Conservation (phyloP, 2,329 filamentous ascomycete genomes). For the Chrysoporthe cubensis region DNA sequence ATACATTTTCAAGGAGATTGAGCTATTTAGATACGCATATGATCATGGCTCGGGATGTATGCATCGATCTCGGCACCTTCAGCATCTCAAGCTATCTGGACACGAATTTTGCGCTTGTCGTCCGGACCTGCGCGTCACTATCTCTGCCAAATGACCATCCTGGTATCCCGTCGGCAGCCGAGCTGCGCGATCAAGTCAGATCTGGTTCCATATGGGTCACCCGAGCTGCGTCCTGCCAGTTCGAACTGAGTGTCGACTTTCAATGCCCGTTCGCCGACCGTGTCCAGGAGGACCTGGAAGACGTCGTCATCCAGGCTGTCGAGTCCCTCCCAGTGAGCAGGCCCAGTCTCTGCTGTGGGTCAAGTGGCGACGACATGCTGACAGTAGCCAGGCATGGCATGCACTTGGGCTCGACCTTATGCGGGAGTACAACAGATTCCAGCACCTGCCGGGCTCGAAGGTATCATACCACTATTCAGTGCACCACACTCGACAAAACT, state of each 20-base stretch:
- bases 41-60: conserved; percentile 20
- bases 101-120: conserved; percentile 14
- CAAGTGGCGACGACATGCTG: neutral
- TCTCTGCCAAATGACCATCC: conserved; percentile 14
- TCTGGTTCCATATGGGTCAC: conserved; percentile 24
- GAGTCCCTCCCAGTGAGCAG: conserved; percentile 11
- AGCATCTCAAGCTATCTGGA: conserved; percentile 21
- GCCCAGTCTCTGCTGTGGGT: neutral
- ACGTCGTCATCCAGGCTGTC: conserved; percentile 9
- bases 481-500: conserved; percentile 12
- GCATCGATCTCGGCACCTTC: conserved; percentile 22
- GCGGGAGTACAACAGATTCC: conserved; percentile 14
- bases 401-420: conserved; percentile 21
- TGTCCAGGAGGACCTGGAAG: neutral
- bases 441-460: neutral
- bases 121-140: conserved; percentile 13
- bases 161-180: conserved; percentile 4
- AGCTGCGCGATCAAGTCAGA: conserved; percentile 22
- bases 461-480: conserved; percentile 20
- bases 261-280: neutral
- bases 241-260: conserved; percentile 15
- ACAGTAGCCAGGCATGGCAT: conserved; percentile 20
- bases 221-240: conserved; percentile 21
- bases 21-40: neutral
- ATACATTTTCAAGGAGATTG: neutral